A percentile compares a stretch with the other conserved stretches of the same genome.
phyloP scores from a whole-genome alignment of 2,329 filamentous ascomycete species.

The Fusarium annulatum region DNA sequence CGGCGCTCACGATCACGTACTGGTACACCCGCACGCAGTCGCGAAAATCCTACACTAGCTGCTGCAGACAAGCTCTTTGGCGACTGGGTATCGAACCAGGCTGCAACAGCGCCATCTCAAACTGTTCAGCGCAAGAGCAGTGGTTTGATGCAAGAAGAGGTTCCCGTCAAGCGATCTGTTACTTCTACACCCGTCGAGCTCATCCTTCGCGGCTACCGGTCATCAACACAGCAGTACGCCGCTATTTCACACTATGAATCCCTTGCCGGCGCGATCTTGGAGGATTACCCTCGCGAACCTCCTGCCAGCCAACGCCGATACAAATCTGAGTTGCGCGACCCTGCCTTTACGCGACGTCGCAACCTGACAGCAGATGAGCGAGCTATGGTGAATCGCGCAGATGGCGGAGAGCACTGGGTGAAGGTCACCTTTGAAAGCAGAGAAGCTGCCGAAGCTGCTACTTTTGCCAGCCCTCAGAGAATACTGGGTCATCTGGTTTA shows the following conservation, averaged over 20 bases:
- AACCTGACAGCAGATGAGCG: slow-evolving; percentile 79
- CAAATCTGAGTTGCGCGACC: slow-evolving; percentile 78
- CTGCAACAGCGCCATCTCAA: slow-evolving; percentile 45
- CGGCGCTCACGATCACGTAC: slow-evolving; percentile 71
- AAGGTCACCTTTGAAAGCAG: slow-evolving; percentile 83
- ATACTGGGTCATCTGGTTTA: slow-evolving; percentile 77
- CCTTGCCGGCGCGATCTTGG: slow-evolving; percentile 86
- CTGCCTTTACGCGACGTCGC: slow-evolving; percentile 73
- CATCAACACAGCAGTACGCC: slow-evolving; percentile 77
- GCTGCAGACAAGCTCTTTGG: slow-evolving; percentile 72
- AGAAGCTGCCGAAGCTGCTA: slow-evolving; percentile 75
- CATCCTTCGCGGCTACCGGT: slow-evolving; percentile 83
- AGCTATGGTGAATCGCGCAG: slow-evolving; percentile 81
- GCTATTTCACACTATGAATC: slow-evolving; percentile 90
- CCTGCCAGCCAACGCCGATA: slow-evolving; percentile 76
- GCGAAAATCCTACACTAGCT: slow-evolving; percentile 70
- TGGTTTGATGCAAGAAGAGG: slow-evolving; percentile 55
- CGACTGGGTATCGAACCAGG: slow-evolving; percentile 65
- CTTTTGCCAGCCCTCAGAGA: slow-evolving; percentile 76
- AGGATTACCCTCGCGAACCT: slow-evolving; percentile 92
- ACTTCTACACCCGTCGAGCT: slow-evolving; percentile 73
- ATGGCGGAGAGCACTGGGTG: slow-evolving; percentile 91
- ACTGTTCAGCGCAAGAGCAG: slow-evolving; percentile 52
- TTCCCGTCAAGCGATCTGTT: slow-evolving; percentile 49
- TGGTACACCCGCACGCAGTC: slow-evolving; percentile 64